A percentile compares a stretch with the other conserved stretches of the same genome.
phyloP scores from a whole-genome alignment of 2,329 filamentous ascomycete genomes.

The Trichoderma hamatum region DNA sequence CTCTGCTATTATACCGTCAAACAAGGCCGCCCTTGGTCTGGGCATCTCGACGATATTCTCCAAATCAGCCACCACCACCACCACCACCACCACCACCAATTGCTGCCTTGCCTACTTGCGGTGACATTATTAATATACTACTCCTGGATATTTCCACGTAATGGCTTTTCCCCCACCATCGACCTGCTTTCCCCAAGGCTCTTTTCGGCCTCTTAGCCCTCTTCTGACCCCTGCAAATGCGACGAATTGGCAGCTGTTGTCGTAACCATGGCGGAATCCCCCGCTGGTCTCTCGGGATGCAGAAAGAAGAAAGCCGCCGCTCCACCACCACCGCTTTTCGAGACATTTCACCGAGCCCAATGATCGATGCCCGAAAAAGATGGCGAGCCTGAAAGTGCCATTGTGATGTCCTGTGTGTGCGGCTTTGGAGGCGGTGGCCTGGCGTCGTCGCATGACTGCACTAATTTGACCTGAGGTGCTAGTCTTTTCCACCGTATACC shows the following conservation, averaged over 20 bases:
- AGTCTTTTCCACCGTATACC: not conserved
- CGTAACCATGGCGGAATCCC: slow-evolving; percentile 5
- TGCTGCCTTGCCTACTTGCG: not conserved
- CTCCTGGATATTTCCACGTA: not conserved
- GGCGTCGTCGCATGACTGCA: slow-evolving; percentile 13
- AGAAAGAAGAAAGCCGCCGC: not conserved
- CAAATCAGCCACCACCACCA: not conserved
- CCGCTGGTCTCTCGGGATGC: not conserved
- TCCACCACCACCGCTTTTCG: slow-evolving; percentile 6
- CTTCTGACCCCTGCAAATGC: not conserved
- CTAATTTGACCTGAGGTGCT: not conserved
- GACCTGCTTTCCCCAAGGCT: slow-evolving; percentile 10
- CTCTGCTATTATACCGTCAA: not conserved
- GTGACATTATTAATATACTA: not conserved
- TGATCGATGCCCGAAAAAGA: slow-evolving; percentile 13
- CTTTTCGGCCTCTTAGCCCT: not conserved
- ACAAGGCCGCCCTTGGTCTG: not conserved
- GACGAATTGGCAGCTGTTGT: not conserved
- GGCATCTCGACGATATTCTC: not conserved
- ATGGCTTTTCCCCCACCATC: not conserved
- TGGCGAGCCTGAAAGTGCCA: not conserved
- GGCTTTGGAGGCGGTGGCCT: slow-evolving; percentile 15
- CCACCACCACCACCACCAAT: not conserved
- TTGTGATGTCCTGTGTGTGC: slow-evolving; percentile 16
- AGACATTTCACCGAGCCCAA: slow-evolving; percentile 17